Evolutionary conservation across 2,329 filamentous ascomycete species (phyloP), one percentile per base, ranked within the genome.

Genomic region (Lachnellula arida): DNA sequence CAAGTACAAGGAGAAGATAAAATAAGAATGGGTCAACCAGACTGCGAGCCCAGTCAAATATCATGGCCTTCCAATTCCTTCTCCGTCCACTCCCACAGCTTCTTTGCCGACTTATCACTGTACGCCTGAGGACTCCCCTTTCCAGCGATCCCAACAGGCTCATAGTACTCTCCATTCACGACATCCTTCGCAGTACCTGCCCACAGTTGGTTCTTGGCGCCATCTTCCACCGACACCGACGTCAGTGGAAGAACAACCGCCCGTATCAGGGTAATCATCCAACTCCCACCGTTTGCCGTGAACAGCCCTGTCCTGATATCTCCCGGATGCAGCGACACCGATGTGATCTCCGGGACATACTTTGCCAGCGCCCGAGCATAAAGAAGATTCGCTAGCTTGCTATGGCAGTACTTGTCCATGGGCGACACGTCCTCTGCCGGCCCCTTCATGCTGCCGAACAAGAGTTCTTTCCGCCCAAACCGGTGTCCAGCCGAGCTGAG

Each of bases 361-460:
- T 63, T 58, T 3, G 74, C 71, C 6, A 80, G 59, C 50, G 74
- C 70, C 5, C 66, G 64, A 4, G 73, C 68, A 60, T 73, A 76
- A 3, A 78, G 64, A 5, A 78, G 60, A 57, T 78, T 75, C 0
- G 78, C 77, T 4, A 79, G 65, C 63, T 80, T 80, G 52, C 70
- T 72, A 56, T 77, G 74, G 0, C 74, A 76, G 60, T 75, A 76
- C 11, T 28, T 17, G 34, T 35, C 17, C 15, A 39, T 19, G 5
- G 15, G 5, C 7, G 23, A 42, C 9, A 32, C 9, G 17, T 51
- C 12, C 23, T 42, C 49, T 4, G 23, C 23, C 12, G 35, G 19
- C 7, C 23, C 46, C 17, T 32, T 35, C 39, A 67, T 55, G 15
- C 63, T 61, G 17, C 64, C 58, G 34, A 73, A 71, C 22, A 60